Evolutionary conservation across 768 basidiomycete genomes (phyloP).

Genomic region (Tephrocybe sp.): DNA sequence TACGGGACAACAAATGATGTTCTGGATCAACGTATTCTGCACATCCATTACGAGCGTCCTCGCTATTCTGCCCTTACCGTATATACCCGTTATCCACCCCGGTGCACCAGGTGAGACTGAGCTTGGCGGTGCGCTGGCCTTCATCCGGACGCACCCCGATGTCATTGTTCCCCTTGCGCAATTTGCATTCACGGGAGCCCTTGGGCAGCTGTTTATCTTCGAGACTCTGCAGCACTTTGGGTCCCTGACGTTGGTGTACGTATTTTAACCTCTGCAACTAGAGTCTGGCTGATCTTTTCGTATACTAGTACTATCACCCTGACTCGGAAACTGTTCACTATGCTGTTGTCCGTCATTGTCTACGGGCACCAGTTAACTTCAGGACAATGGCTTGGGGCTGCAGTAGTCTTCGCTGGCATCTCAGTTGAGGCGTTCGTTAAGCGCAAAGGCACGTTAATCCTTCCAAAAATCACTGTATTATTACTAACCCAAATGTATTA

Average conservation of each 20-base stretch:
- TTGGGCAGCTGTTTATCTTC: constrained; percentile 97
- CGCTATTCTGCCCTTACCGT: constrained; percentile 70
- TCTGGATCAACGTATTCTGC: constrained; percentile 92
- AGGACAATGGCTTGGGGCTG: constrained; percentile 94
- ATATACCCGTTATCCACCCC: constrained; percentile 82
- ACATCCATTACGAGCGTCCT: constrained; percentile 70
- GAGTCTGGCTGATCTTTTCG: constrained; percentile 8
- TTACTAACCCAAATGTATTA: constrained; percentile 10
- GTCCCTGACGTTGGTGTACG: constrained; percentile 81
- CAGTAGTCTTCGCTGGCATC: constrained; percentile 92
- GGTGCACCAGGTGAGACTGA: constrained; percentile 57
- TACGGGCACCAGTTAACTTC: constrained; percentile 82
- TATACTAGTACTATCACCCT: constrained; percentile 81
- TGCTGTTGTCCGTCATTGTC: constrained; percentile 91
- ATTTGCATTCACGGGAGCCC: constrained; percentile 86
- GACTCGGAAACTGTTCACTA: constrained; percentile 96
- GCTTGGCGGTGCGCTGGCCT: constrained; percentile 63
- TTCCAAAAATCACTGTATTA: not conserved
- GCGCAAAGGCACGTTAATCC: constrained; percentile 60
- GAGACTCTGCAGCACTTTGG: constrained; percentile 93
- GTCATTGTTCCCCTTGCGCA: constrained; percentile 71
- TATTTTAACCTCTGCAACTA: not conserved
- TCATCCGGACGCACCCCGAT: constrained; percentile 75
- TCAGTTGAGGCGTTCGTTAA: constrained; percentile 92
- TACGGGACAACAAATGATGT: constrained; percentile 98